Base-by-base conservation (phyloP, 768 basidiomycete genomes). In the Amanita rimosa region DNA sequence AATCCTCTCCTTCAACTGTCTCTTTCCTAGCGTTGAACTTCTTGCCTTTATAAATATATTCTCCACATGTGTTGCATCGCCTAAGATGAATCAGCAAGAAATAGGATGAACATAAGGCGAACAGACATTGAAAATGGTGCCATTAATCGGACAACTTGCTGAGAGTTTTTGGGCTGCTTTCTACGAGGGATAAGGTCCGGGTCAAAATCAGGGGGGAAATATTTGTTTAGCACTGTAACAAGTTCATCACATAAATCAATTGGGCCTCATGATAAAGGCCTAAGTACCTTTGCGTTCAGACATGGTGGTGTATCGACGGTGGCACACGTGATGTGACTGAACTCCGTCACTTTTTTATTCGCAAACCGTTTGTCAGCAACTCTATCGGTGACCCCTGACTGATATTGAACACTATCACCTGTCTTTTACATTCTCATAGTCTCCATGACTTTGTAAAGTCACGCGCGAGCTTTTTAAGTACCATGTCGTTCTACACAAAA, bases 11-110 rank as follows among this genome's bases (percentile, higher is more conserved):
- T 0, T 92, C 85, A 7, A 96, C 96, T 0, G 95, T 98, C 70
- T 99, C 96, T 63, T 99, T 98, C 43, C 95, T 77, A 4, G 96
- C 96, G 57, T 99, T 98, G 72, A 99, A 99, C 67, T 99, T 99
- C 73, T 99, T 99, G 41, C 96, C 96, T 64, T 99, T 97, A 68
- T 97, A 95, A 48, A 99, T 87, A 59, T 98, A 99, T 68, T 99
- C 96, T 42, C 94, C 96, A 58, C 96, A 99, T 3, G 90, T 90
- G 58, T 92, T 94, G 59, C 85, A 87, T 57, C 89, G 81, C 87
- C 88, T 90, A 39, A 5, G 41, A 26, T 3, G 9, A 49, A n/a
- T 43, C 33, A 19, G n/a, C 10, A 33, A 29, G 35, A 26, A 41
- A 13, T 1, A 16, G 22, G 29, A 19, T 41, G 6, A 29, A 47